Percentiles rank a stretch among this genome's conserved stretches.
phyloP scores from a whole-genome alignment of 495 filamentous ascomycete species.

The Pyrenula massariospora region DNA sequence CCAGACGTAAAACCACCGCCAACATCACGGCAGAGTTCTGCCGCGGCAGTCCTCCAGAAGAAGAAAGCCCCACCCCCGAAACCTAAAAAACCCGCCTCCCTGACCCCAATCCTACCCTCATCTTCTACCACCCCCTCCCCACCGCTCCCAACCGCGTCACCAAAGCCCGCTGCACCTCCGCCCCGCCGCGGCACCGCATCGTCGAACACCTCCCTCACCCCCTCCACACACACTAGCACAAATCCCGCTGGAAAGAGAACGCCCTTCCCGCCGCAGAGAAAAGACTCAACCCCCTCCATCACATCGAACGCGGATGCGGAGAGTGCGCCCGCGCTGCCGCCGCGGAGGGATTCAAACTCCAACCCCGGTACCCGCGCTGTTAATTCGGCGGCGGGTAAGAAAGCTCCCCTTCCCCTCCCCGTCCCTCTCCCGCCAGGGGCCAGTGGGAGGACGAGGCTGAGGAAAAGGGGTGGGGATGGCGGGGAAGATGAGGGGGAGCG shows the following conservation, averaged over 20 bases:
- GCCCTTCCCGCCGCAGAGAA: background rate
- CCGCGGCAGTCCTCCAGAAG: background rate
- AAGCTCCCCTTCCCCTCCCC: background rate
- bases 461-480: background rate
- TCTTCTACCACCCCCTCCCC: background rate
- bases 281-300: background rate
- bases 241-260: background rate
- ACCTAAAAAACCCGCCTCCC: background rate
- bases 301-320: too few relatives aligned
- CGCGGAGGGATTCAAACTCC: background rate
- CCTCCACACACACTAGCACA: background rate
- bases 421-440: background rate
- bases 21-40: background rate
- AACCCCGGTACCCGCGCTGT: background rate
- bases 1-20: background rate
- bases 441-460: background rate
- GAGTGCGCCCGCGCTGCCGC: background rate
- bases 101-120: background rate
- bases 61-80: conserved; percentile 1
- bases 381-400: background rate
- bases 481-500: background rate
- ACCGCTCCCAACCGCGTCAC: background rate
- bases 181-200: background rate
- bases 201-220: background rate
- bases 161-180: background rate